These are phyloP conservation scores for Fusarium nurragi DNA, from an alignment of 2,329 filamentous ascomycete genomes.

Conservation along the genomic window DNA sequence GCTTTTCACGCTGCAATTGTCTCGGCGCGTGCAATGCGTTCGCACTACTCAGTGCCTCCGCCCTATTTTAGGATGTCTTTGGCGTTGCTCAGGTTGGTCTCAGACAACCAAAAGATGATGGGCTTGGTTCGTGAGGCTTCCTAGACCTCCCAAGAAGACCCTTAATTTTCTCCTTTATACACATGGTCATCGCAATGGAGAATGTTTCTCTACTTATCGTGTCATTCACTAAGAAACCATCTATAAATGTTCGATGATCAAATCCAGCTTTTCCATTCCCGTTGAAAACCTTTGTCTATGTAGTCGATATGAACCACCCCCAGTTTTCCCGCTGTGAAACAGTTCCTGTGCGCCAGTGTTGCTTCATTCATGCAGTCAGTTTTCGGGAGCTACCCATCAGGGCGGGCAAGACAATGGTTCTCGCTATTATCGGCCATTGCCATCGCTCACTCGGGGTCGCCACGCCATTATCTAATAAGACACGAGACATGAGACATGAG, in stretches of 20 bases:
- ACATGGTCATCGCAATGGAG: background rate
- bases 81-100: constrained; percentile 14
- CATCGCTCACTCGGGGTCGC: constrained; percentile 12
- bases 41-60: constrained; percentile 6
- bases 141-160: background rate
- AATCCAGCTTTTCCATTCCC: constrained; percentile 34
- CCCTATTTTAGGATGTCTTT: constrained; percentile 13
- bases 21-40: constrained; percentile 19
- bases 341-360: constrained; percentile 31
- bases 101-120: constrained; percentile 8
- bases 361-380: constrained; percentile 29
- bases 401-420: constrained; percentile 26
- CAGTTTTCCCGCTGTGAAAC: constrained; percentile 28
- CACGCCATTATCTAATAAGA: constrained; percentile 17
- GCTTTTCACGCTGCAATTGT: constrained; percentile 5
- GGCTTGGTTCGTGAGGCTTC: constrained; percentile 3
- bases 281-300: constrained; percentile 29
- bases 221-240: constrained; percentile 26
- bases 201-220: constrained; percentile 20
- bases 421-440: constrained; percentile 15
- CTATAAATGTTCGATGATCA: constrained; percentile 27
- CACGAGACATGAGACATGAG: constrained; percentile 28
- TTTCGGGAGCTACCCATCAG: background rate
- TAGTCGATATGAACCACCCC: constrained; percentile 15
- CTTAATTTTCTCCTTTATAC: constrained; percentile 4